Base-by-base conservation (phyloP, 768 basidiomycete species). In the Naganishia vaughanmartiniae region DNA sequence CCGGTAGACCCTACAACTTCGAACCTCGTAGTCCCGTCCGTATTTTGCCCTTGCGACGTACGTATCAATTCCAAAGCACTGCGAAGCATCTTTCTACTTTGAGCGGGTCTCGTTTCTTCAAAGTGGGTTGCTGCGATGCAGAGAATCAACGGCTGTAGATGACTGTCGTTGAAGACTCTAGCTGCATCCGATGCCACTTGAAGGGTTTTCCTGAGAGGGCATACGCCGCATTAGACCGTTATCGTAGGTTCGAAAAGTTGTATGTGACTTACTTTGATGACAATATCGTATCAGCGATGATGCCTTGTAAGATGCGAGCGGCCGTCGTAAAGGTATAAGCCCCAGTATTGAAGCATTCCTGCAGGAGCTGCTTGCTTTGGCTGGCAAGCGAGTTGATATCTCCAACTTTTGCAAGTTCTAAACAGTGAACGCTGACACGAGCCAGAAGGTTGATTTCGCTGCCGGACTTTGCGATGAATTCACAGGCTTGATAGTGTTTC, bases 391-490 rank as follows among this genome's bases (percentile, higher is more conserved):
- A 31, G 19, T 45, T 10, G 24, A 39, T 53, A 21, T 54, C 31
- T 6, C 26, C 7, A n/a, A 34, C n/a, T 24, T 39, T 42, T 24
- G 69, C 60, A 24, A 70, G 34, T 28, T 56, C 31, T 17, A 70
- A 14, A 6, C 53, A 70, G 11, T 51, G 33, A 31, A 65, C 30
- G 54, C 60, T 51, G 0, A 57, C 30, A 5, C 69, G 60, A 15
- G 69, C 69, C n/a, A 70, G 24, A 14, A 70, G 51, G n/a, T 70
- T 24, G 54, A 70, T 70, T 31, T 70, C 69, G 54, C 60, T 65
- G 10, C 69, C 69, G 6, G 69, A 51, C 36, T 70, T 70, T n/a
- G 57, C 53, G 48, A 70, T 70, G 53, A 58, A 70, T 54, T 33
- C 46, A 70, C 69, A 70, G 11, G 69, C 69, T 65, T 56, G 26